Evolutionary conservation across 345 rosid species (phyloP), one percentile per base, ranked within the genome.

Genomic region (Murraya koenigii): DNA sequence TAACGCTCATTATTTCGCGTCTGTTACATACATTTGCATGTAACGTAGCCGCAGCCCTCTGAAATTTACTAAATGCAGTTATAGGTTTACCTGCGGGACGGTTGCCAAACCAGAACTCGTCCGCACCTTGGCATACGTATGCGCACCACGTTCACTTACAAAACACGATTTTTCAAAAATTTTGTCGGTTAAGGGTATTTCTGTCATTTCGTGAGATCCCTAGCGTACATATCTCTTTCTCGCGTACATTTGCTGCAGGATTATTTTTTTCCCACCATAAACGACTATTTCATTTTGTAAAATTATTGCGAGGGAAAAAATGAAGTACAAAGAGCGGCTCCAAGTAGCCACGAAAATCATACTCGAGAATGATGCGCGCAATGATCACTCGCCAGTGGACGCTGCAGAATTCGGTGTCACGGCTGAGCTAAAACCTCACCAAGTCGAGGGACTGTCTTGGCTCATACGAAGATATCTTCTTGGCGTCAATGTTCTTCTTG

Each of bases 401-500:
- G 75, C 75, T 52, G 73, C 81, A 35, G 89, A 84, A 14, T 77
- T 92, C 26, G 93, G 94, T 0, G 87, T 90, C 73, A 87, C 85
- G 63, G 94, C 92, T 47, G 84, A 84, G 49, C 84, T 90, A 69
- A 91, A 94, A 75, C 94, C 90, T 80, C 89, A 92, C 88, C 98
- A 94, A 86, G 82, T 85, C 47, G 93, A 91, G 74, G 98, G 97
- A 67, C 77, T 94, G 72, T 80, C 89, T 8, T 91, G 97, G 98
- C 94, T 94, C 72, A 86, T 94, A 65, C 83, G 89, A 77, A 85
- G 85, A 78, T 91, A 87, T 77, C 77, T 66, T 55, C 89, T 88
- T 67, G 97, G 98, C 78, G 94, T 92, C 88, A 91, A 92, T 55
- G 97, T 89, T 38, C 59, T 92, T 80, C 89, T 94, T 52, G 97